phyloP scores from a whole-genome alignment of 352 stramenopile genomes.

The Pythium aristosporum region DNA sequence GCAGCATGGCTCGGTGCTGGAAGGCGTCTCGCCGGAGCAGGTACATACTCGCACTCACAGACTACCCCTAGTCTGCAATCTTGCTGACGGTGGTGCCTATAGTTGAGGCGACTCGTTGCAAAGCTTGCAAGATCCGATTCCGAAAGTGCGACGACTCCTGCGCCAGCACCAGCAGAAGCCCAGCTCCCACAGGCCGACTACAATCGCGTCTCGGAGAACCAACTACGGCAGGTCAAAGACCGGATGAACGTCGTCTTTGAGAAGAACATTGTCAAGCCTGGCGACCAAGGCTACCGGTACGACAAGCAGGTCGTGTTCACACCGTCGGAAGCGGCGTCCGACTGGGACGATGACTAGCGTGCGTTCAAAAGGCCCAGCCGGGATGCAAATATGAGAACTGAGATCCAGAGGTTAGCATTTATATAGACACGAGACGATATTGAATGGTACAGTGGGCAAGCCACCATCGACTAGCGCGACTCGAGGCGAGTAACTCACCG shows the following conservation, averaged over 20 bases:
- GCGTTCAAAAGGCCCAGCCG: too few species aligned
- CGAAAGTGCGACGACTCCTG: neutral
- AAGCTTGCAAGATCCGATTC: conserved; percentile 30
- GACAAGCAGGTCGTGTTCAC: conserved; percentile 68
- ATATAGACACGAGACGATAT: conserved; percentile 27
- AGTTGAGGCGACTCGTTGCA: conserved; percentile 53
- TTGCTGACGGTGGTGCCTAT: neutral
- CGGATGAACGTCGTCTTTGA: conserved; percentile 74
- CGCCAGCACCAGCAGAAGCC: neutral
- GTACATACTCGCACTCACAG: conserved; percentile 14
- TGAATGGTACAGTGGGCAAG: conserved; percentile 21
- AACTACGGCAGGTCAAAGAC: conserved; percentile 64
- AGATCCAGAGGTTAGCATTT: conserved; percentile 18
- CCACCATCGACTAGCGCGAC: neutral
- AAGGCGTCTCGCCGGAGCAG: conserved; percentile 44
- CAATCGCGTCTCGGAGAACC: conserved; percentile 74
- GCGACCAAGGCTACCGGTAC: conserved; percentile 58
- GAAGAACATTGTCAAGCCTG: conserved; percentile 56
- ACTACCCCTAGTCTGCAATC: neutral
- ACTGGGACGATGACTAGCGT: conserved; percentile 49
- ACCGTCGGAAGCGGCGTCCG: conserved; percentile 39
- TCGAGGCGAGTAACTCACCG: too few species aligned
- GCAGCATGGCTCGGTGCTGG: conserved; percentile 41
- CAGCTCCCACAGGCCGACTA: conserved; percentile 67
- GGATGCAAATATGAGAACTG: too few species aligned